These are phyloP conservation scores for Pythium pyrilobum DNA, from an alignment of 352 stramenopile species.

Conservation along the genomic window DNA sequence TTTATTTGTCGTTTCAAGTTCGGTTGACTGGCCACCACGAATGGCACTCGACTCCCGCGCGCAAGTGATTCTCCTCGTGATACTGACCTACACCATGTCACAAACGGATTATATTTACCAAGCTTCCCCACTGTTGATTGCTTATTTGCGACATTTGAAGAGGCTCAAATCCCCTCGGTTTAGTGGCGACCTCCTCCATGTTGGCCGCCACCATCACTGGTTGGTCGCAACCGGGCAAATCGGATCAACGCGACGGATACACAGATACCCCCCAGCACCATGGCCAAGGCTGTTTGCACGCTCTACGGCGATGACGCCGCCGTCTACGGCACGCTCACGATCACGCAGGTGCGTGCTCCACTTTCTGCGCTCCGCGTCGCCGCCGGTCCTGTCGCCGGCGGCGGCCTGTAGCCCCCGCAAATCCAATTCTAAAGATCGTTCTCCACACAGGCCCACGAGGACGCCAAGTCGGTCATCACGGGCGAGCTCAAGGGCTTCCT, in stretches of 20 bases:
- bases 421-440: background rate
- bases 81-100: constrained; percentile 1
- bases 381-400: background rate
- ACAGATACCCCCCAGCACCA: constrained; percentile 14
- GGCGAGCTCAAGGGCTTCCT: constrained; percentile 73
- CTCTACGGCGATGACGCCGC: constrained; percentile 79
- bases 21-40: constrained; percentile 21
- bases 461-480: constrained; percentile 84
- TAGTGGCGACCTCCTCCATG: constrained; percentile 6
- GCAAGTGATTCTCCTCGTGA: background rate
- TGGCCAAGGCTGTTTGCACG: constrained; percentile 85
- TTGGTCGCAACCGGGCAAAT: constrained; percentile 7
- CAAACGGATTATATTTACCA: background rate
- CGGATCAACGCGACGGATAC: constrained; percentile 6
- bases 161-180: constrained; percentile 2
- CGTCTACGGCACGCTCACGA: constrained; percentile 75
- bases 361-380: background rate
- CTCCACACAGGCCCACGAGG: constrained; percentile 56
- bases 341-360: constrained; percentile 48
- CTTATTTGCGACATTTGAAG: too few species aligned
- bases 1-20: constrained; percentile 13
- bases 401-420: background rate
- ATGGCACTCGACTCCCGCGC: background rate
- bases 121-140: too few species aligned
- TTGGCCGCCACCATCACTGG: constrained; percentile 12